These are phyloP conservation scores for Aspergillus uvarum DNA, from an alignment of 2,329 filamentous ascomycete species.

Conservation along the genomic window DNA sequence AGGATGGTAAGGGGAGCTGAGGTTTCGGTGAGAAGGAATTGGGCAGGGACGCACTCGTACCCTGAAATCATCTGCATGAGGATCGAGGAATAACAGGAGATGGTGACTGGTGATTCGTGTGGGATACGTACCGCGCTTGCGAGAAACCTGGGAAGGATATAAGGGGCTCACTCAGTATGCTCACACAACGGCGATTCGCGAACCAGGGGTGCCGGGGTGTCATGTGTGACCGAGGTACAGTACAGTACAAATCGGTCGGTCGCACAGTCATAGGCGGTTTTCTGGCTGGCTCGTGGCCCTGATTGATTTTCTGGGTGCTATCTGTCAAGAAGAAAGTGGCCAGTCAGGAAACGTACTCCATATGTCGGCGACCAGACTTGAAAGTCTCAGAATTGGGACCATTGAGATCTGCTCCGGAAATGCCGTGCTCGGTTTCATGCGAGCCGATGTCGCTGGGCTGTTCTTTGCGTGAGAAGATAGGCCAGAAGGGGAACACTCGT, in stretches of 20 bases:
- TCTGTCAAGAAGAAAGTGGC: no score
- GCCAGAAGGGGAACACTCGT: not conserved
- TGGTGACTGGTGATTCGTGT: no score
- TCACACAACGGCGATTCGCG: not conserved
- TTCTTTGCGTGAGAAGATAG: not conserved
- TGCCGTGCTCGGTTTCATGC: not conserved
- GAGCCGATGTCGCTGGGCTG: not conserved
- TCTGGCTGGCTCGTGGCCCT: slow-evolving; percentile 10
- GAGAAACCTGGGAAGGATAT: no score
- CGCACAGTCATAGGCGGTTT: not conserved
- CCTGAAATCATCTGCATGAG: no score
- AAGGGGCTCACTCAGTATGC: no score
- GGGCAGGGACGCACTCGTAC: no score
- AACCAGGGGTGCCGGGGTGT: slow-evolving; percentile 7
- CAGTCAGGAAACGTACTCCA: not conserved
- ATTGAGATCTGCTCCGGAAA: not conserved
- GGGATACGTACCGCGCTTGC: no score
- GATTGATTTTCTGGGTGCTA: slow-evolving; percentile 12
- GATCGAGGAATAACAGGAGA: no score
- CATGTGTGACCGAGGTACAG: slow-evolving; percentile 30
- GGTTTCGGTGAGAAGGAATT: not conserved
- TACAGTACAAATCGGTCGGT: not conserved
- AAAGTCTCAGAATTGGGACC: not conserved
- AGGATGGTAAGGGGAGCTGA: not conserved
- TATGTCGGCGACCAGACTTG: not conserved